Evolutionary conservation across 345 rosid species (phyloP), one percentile per base, ranked within the genome.

Genomic region (Citrus cavaleriei): DNA sequence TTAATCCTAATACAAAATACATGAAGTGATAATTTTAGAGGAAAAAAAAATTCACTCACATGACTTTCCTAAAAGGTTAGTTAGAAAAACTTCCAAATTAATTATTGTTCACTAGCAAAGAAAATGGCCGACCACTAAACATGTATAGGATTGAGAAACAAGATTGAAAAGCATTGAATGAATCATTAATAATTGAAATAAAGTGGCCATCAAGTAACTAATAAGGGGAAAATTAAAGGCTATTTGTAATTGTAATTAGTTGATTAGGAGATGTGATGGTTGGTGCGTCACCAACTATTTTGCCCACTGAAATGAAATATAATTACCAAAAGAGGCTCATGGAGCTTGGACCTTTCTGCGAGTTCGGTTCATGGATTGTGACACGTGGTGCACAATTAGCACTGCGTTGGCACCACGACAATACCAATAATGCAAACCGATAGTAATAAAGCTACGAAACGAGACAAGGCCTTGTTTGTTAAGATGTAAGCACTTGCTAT

Each of bases 381-480:
- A 61, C 68, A 40, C 25, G 25, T 9, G 27, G 68, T 60, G 68
- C 27, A 18, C 42, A 27, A 19, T 27, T 40, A 61, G 14, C 35
- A 28, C 22, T 12, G 13, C 64, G 70, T 63, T 19, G 62, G 32
- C 68, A 37, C 46, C 68, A 68, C n/a, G 25, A 10, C 30, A 40
- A 40, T 6, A 25, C 38, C 9, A 38, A 68, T 40, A 49, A 51
- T 66, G n/a, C 28, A 21, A 66, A 49, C 8, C 49, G 30, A 49
- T 51, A 4, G 7, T 51, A 16, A 4, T 16, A 4, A 51, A 51
- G 21, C 78, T 63, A 40, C n/a, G 74, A 72, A 42, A 7, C 5
- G 14, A 77, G 81, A 78, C 78, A 73, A 77, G n/a, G 64, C 46
- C 35, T 54, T 72, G 79, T 46, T 49, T 73, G 72, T 27, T 80